Evolutionary conservation across 2,329 filamentous ascomycete species (phyloP).

Genomic region (Fusarium cicatricum): DNA sequence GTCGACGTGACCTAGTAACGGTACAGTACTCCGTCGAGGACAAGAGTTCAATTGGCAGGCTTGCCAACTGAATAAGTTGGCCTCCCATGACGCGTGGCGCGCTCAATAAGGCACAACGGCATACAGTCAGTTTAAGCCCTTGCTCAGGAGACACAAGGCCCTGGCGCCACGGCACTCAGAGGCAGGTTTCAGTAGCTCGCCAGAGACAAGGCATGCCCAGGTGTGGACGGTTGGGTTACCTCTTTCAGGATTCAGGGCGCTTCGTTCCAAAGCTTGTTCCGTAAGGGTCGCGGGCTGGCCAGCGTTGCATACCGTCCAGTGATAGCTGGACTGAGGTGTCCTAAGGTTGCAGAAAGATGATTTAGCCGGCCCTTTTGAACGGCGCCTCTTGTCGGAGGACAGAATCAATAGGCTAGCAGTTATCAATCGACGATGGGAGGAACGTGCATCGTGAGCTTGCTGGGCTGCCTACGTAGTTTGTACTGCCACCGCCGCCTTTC

Average conservation of each 20-base stretch:
- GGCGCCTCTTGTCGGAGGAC: slow-evolving; percentile 24
- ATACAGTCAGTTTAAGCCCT: not conserved
- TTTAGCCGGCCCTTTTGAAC: slow-evolving; percentile 20
- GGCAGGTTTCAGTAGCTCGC: slow-evolving; percentile 26
- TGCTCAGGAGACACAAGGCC: slow-evolving; percentile 7
- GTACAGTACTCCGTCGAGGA: not conserved
- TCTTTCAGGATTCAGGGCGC: slow-evolving; percentile 21
- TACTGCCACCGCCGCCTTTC: slow-evolving; percentile 19
- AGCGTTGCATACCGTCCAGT: not conserved
- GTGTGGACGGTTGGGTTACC: slow-evolving; percentile 20
- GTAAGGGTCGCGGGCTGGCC: not conserved
- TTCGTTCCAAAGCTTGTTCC: slow-evolving; percentile 13
- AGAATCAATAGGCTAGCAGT: slow-evolving; percentile 17
- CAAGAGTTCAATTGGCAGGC: slow-evolving; percentile 8
- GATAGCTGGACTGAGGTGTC: not conserved
- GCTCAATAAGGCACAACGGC: slow-evolving; percentile 3
- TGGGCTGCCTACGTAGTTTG: slow-evolving; percentile 5
- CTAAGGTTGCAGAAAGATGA: slow-evolving; percentile 1
- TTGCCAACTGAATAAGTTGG: slow-evolving; percentile 4
- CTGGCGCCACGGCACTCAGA: slow-evolving; percentile 26
- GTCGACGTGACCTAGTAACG: slow-evolving; percentile 9
- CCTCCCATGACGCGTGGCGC: slow-evolving; percentile 26
- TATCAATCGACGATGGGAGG: slow-evolving; percentile 34
- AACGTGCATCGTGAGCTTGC: slow-evolving; percentile 25
- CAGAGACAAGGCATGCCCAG: not conserved